Base-by-base conservation (phyloP, 768 basidiomycete genomes). In the Coprinellus micaceus region DNA sequence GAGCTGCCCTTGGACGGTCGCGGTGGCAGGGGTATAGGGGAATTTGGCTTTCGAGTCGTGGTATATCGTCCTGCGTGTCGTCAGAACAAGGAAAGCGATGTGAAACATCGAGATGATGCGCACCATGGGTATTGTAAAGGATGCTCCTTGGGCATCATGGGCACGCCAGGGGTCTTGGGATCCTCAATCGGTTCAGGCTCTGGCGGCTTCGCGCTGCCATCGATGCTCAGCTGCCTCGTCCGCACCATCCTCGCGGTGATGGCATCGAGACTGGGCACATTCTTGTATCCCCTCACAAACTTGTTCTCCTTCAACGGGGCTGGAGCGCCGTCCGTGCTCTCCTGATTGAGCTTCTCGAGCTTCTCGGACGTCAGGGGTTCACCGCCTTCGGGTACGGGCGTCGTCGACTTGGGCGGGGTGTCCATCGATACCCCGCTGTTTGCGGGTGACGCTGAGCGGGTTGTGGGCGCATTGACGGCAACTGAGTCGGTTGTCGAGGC, bases 61-160 rank as follows among this genome's bases (percentile, higher is more conserved):
- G 70, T 84, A 97, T 59, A 96, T 79, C 12, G 91, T 94, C 94
- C 92, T 94, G 64, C 21, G 13, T 13, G 49, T 36, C 22, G 39
- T 63, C 21, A 63, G 17, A 37, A 53, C 24, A 54, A 36, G 45
- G 37, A 55, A 51, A 43, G 40, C 46, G 43, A n/a, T 49, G 7
- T 37, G 36, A 37, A 53, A 4, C 11, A 53, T 13, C 58, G 28
- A 3, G 28, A 33, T 12, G 3, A n/a, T 15, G 71, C 83, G 55
- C 55, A 93, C 91, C 94, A 96, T 39, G 83, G 68, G 68, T 86
- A 89, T 64, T 92, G 89, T 24, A 96, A 74, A 5, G 93, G 93
- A 67, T 93, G 93, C 66, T 91, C 91, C 4, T 85, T 86, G 57
- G 86, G 81, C 56, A 83, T 85, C 68, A 86, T 81, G 26, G 76